Evolutionary conservation across 768 basidiomycete genomes (phyloP).

Genomic region (Lentinus tigrinus): DNA sequence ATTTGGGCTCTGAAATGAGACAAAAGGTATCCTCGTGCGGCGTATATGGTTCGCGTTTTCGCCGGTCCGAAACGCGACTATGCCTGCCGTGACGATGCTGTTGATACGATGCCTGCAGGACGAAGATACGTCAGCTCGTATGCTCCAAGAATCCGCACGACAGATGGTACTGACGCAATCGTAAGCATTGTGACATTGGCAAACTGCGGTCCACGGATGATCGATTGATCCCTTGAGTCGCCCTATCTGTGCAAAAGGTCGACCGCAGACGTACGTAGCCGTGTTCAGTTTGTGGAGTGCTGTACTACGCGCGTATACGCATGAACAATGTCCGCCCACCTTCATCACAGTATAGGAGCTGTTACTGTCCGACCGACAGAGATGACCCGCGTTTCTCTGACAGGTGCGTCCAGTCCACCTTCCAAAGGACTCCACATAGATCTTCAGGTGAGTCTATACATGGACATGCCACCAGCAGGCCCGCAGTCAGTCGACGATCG

Average conservation of each 20-base stretch:
- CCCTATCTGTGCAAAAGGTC: slow-evolving; percentile 88
- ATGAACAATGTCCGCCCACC: slow-evolving; percentile 37
- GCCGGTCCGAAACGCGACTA: too few species aligned
- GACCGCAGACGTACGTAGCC: slow-evolving; percentile 81
- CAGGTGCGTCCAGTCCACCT: slow-evolving; percentile 67
- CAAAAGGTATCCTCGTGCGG: too few species aligned
- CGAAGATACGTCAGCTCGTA: neutral
- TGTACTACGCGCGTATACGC: slow-evolving; percentile 1
- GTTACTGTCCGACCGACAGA: slow-evolving; percentile 81
- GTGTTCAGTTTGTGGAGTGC: too few species aligned
- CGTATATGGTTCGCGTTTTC: too few species aligned
- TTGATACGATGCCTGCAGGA: slow-evolving; percentile 67
- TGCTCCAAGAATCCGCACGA: neutral
- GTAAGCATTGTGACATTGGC: slow-evolving; percentile 79
- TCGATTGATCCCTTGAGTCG: slow-evolving; percentile 87
- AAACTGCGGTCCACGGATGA: slow-evolving; percentile 80
- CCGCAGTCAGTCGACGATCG: neutral
- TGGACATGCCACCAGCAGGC: neutral
- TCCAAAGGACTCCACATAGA: slow-evolving; percentile 65
- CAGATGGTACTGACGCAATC: slow-evolving; percentile 61
- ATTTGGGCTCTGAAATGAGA: too few species aligned
- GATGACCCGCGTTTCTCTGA: slow-evolving; percentile 81
- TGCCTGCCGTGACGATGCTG: too few species aligned
- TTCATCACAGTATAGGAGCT: slow-evolving; percentile 94
- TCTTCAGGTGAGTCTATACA: slow-evolving; percentile 66